Base-by-base conservation (phyloP, 257 asterid genomes). In the Coffea eugenioides region DNA sequence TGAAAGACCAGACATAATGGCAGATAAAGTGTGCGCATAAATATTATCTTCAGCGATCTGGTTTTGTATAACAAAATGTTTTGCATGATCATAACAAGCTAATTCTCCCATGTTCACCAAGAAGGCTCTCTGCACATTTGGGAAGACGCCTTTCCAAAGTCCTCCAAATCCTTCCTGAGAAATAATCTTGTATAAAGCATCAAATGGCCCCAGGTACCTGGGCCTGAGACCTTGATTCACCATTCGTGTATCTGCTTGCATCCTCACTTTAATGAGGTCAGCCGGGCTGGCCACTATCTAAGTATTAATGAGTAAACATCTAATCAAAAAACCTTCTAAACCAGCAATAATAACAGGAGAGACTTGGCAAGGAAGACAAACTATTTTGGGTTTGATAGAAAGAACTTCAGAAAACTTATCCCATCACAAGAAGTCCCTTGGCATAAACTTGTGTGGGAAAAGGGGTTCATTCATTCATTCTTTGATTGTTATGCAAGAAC, bases 241-340 rank as follows among this genome's bases (percentile, higher is more conserved):
- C 89, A 84, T 62, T 66, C 85, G 89, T 56, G 90, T 83, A 71
- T 90, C 97, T 39, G 97, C 98, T 86, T 94, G 96, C 97, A 94
- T 91, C 84, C 98, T 90, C 82, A 93, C 97, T 81, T 93, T 94
- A 85, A 94, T 83, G 72, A 94, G 97, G 79, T 94, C 98, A 69
- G 96, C 97, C 45, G 97, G 98, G 88, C 98, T 94, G 31, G 97
- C 93, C 81, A 94, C 90, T 64, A 92, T 84, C 98, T 94, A 88
- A 73, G 76, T 85, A 86, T 85, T 36, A 71, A 75, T 34, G 68
- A 76, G 49, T 25, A 69, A 79, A 54, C 67, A 81, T 23, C 52
- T 2, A 27, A 74, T 62, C 11, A 62, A n/a, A 52, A 39, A 57
- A 67, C 34, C n/a, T 61, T 41, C n/a, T 56, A n/a, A 59, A 41